These are phyloP conservation scores for Glomus cerebriforme DNA, from an alignment of 192 early-diverging fungal genomes.

Conservation along the genomic window DNA sequence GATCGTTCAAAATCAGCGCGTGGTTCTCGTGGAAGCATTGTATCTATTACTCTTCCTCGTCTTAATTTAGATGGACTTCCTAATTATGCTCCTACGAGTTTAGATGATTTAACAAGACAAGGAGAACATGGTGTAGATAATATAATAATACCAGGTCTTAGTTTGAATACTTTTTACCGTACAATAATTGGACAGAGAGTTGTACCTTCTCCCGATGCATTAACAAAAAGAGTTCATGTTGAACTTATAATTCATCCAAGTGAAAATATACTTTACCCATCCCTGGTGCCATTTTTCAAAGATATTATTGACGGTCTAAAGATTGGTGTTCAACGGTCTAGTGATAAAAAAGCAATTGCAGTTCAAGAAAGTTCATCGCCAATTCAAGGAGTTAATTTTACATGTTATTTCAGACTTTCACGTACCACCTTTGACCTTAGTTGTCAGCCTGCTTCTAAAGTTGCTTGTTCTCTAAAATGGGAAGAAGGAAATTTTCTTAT, in stretches of 20 bases:
- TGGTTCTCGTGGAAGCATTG: neutral
- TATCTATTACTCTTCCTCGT: neutral
- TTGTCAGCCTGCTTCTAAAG: conserved; percentile 75
- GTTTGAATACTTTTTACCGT: conserved; percentile 49
- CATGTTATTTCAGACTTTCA: conserved; percentile 61
- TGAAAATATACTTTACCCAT: conserved; percentile 71
- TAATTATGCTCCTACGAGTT: neutral
- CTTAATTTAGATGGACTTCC: conserved; percentile 13
- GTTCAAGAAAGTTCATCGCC: conserved; percentile 35
- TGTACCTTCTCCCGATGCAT: conserved; percentile 32
- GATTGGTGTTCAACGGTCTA: conserved; percentile 51
- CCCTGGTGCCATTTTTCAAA: conserved; percentile 68
- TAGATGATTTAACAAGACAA: conserved; percentile 21
- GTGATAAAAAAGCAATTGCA: conserved; percentile 36
- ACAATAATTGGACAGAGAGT: conserved; percentile 47
- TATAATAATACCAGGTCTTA: conserved; percentile 57
- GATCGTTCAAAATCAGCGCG: conserved; percentile 1
- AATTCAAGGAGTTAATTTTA: conserved; percentile 49
- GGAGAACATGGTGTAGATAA: conserved; percentile 47
- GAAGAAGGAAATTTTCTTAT: conserved; percentile 70
- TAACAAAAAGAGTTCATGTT: conserved; percentile 51
- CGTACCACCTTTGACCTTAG: conserved; percentile 70
- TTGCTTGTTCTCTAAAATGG: conserved; percentile 65
- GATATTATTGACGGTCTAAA: conserved; percentile 68
- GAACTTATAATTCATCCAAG: conserved; percentile 69